Evolutionary conservation across 176 grass and related monocot genomes (phyloP), one percentile per base, ranked within the genome.

Genomic region (Paspalum vaginatum): DNA sequence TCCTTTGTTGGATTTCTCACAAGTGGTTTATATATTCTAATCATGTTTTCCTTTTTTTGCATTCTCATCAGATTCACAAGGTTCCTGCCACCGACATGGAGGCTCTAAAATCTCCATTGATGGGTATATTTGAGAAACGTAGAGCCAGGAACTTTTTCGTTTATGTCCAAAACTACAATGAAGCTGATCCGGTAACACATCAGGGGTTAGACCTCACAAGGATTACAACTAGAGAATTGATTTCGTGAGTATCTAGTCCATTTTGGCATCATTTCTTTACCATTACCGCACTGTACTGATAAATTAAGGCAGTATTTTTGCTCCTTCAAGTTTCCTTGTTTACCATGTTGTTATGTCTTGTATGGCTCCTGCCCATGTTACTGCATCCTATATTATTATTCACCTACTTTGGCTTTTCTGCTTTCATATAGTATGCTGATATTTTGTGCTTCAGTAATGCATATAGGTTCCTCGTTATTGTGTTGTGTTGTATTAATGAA

Each of bases 61-160:
- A 47, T 78, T 70, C 76, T 27, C 64, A 69, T 78, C 79, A 97
- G 94, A 89, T 91, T 87, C 86, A 97, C 65, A 97, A 97, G 78
- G 94, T 93, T 81, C 90, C 90, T 81, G 90, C 88, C 10, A 97
- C 88, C 50, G 94, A 97, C 62, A 89, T 97, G 84, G 91, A 97
- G 88, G 94, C 94, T 81, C 54, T 97, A 9, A 93, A 78, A 37
- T 97, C 94, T 26, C 91, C 94, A 75, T 81, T 97, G 73, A 97
- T 91, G 94, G 94, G 89, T 32, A 8, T 97, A 21, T 91, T 97
- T 88, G 94, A 97, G 82, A 97, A 97, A 70, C 91, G 89, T n/a
- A 88, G 94, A 84, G 94, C 94, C 80, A 89, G 89, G 49, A 89
- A 86, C 47, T 97, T 97, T 68, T 91, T 94, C 49, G 84, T 97